Evolutionary conservation across 164 flowering plant species (phyloP).

Genomic region (Cinnamomum micranthum): DNA sequence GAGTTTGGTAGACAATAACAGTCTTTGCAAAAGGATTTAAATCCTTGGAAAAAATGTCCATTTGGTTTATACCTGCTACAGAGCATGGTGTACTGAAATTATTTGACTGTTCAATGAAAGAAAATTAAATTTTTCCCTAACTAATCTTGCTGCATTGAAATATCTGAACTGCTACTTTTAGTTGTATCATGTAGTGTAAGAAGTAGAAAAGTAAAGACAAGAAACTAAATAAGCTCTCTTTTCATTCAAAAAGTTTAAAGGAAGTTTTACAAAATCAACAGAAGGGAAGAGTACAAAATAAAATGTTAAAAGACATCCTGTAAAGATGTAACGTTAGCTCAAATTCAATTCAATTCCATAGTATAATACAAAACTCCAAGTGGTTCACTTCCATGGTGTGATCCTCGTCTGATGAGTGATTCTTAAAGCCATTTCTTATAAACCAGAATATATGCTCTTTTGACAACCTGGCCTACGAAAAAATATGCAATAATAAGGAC

Average conservation of each 20-base stretch:
- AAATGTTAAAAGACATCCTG: neutral
- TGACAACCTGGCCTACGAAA: conserved; percentile 53
- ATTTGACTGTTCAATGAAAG: neutral
- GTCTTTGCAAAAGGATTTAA: neutral
- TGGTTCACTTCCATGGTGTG: neutral
- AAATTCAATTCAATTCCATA: neutral
- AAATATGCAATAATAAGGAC: conserved; percentile 61
- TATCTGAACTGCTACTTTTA: neutral
- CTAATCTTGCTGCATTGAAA: neutral
- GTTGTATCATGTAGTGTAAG: too few relatives aligned
- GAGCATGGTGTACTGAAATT: neutral
- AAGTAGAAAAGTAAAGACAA: too few relatives aligned
- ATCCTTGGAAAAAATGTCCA: neutral
- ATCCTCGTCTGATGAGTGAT: neutral
- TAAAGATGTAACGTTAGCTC: neutral
- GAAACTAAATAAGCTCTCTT: too few relatives aligned
- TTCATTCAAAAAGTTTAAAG: too few relatives aligned
- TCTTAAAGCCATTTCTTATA: conserved; percentile 57
- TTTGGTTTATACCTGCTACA: neutral
- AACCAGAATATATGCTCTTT: conserved; percentile 49
- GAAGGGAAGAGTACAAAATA: neutral
- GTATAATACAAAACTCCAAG: neutral
- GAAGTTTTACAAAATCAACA: neutral
- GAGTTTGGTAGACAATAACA: neutral
- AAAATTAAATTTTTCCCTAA: too few relatives aligned